These are phyloP conservation scores for Pseudophaeomoniella oleicola DNA, from an alignment of 2,329 filamentous ascomycete species.

Conservation along the genomic window DNA sequence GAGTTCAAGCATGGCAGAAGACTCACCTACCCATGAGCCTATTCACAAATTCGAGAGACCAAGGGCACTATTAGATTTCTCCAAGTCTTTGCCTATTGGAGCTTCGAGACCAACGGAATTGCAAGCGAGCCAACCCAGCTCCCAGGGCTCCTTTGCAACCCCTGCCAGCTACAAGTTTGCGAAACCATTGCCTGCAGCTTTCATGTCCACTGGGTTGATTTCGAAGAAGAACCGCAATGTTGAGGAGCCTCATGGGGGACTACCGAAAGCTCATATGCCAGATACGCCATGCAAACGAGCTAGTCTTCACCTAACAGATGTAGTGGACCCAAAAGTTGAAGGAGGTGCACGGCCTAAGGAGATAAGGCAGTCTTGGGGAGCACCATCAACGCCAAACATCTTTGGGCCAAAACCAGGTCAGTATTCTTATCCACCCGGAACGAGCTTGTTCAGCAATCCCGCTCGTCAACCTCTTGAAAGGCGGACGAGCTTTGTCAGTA, in stretches of 20 bases:
- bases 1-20: constrained; percentile 60
- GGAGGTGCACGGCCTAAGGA: constrained; percentile 46
- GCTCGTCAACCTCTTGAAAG: constrained; percentile 35
- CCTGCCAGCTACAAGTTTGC: constrained; percentile 63
- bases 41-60: constrained; percentile 39
- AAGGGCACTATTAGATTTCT: constrained; percentile 45
- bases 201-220: constrained; percentile 86
- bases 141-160: constrained; percentile 48
- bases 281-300: constrained; percentile 86
- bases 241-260: constrained; percentile 46
- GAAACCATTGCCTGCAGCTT: constrained; percentile 66
- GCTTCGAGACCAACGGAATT: constrained; percentile 37
- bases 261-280: constrained; percentile 57
- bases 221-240: constrained; percentile 84
- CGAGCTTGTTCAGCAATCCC: constrained; percentile 46
- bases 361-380: constrained; percentile 59
- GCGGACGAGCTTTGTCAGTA: constrained; percentile 60
- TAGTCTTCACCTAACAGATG: constrained; percentile 52
- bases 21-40: constrained; percentile 52
- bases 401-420: constrained; percentile 48
- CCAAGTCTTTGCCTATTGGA: constrained; percentile 60
- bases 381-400: constrained; percentile 54
- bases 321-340: constrained; percentile 40
- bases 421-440: constrained; percentile 26
- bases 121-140: constrained; percentile 28